A percentile compares a stretch with the other conserved stretches of the same genome.
Conservation (phyloP, 208 protist species). For the Leishmania major region DNA sequence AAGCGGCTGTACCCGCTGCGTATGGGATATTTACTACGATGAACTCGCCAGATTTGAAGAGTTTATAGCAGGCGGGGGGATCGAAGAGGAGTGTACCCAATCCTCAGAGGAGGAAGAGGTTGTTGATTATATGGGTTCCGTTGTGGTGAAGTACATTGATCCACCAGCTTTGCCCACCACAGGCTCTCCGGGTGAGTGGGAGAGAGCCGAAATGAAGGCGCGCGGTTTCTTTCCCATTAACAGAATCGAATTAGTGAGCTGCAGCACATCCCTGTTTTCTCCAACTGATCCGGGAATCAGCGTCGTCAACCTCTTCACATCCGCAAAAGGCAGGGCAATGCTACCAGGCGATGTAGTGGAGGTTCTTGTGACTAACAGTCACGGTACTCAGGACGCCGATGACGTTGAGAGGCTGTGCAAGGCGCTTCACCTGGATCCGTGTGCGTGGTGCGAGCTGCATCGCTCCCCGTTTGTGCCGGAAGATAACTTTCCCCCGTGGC, state of each 20-base stretch:
- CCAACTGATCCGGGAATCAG: constrained; percentile 24
- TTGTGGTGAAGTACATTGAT: constrained; percentile 68
- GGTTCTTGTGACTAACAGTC: constrained; percentile 70
- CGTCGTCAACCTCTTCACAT: constrained; percentile 28
- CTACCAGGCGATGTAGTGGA: constrained; percentile 78
- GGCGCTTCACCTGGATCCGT: constrained; percentile 49
- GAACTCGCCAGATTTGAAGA: constrained; percentile 61
- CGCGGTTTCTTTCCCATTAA: constrained; percentile 25
- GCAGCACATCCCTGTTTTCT: constrained; percentile 13
- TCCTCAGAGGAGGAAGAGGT: constrained; percentile 30
- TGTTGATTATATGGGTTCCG: constrained; percentile 66
- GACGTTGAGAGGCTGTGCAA: constrained; percentile 64
- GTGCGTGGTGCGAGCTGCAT: constrained; percentile 64
- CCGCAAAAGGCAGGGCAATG: constrained; percentile 9
- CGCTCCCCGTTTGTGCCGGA: constrained; percentile 83
- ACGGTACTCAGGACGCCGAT: constrained; percentile 24
- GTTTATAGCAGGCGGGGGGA: constrained; percentile 24
- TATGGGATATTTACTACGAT: constrained; percentile 92
- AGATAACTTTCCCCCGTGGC: constrained; percentile 79
- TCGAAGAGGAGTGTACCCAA: constrained; percentile 16
- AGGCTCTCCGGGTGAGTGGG: background rate
- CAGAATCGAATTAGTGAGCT: constrained; percentile 11
- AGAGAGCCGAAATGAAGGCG: constrained; percentile 18
- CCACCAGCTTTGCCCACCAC: background rate
- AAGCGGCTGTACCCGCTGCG: constrained; percentile 84